phyloP scores from a whole-genome alignment of 352 stramenopile species.

The Thraustochytrium sp. region DNA sequence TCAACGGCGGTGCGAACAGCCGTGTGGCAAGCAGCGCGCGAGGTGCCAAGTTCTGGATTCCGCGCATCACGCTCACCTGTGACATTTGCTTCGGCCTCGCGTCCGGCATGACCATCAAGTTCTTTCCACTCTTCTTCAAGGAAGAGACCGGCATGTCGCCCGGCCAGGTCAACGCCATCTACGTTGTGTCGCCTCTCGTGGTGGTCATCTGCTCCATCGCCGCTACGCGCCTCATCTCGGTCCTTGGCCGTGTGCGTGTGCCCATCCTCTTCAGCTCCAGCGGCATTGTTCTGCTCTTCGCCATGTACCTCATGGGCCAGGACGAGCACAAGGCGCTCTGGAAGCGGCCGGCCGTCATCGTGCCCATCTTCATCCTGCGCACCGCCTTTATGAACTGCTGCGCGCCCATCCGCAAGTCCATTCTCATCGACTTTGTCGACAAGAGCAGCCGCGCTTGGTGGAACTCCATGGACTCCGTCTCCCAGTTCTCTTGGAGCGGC shows the following conservation, averaged over 20 bases:
- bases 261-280: conserved; percentile 28
- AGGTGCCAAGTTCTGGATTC: conserved; percentile 18
- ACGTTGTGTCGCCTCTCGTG: conserved; percentile 52
- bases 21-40: not conserved
- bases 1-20: conserved; percentile 35
- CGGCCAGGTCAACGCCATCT: conserved; percentile 56
- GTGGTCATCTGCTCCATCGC: conserved; percentile 51
- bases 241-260: conserved; percentile 37
- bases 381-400: conserved; percentile 53
- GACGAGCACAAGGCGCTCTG: conserved; percentile 53
- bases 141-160: conserved; percentile 56
- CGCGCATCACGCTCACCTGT: not conserved
- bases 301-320: conserved; percentile 54
- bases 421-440: conserved; percentile 64
- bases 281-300: conserved; percentile 45
- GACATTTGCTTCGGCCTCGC: conserved; percentile 52
- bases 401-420: conserved; percentile 50
- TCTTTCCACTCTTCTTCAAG: conserved; percentile 64
- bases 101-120: conserved; percentile 60
- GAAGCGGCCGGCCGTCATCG: conserved; percentile 49
- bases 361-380: conserved; percentile 54
- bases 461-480: conserved; percentile 60
- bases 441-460: conserved; percentile 56
- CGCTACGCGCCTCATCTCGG: conserved; percentile 32
- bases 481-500: conserved; percentile 59